Conservation (phyloP, 306 rosid genomes). For the Prunus salicina region DNA sequence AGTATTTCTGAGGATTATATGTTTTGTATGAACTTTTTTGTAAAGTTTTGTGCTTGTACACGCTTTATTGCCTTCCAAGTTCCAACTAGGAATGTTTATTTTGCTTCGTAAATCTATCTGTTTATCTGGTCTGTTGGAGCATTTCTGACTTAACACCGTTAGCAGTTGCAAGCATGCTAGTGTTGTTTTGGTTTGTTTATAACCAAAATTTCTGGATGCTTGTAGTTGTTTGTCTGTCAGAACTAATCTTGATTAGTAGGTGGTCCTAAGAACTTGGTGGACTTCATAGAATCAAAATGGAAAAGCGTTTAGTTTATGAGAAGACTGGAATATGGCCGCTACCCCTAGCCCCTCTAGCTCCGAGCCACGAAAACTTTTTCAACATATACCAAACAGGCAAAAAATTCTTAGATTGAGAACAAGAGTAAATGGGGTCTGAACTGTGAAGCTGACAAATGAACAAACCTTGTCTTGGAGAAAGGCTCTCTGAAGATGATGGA, state of each 20-base stretch:
- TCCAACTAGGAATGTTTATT: neutral
- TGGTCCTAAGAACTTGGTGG: neutral
- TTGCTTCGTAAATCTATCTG: neutral
- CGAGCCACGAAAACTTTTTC: neutral
- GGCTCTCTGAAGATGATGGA: neutral
- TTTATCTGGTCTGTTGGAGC: neutral
- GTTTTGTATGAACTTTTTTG: neutral
- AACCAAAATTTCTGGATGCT: neutral
- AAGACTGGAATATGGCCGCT: neutral
- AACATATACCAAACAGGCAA: neutral
- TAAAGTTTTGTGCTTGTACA: neutral
- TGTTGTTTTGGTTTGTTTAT: neutral
- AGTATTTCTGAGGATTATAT: neutral
- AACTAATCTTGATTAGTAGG: neutral
- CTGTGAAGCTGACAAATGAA: neutral
- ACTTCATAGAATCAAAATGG: neutral
- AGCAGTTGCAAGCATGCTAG: neutral
- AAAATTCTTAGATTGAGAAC: neutral
- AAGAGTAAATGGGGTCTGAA: neutral
- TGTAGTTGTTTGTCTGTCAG: neutral
- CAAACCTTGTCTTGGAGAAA: conserved; percentile 3
- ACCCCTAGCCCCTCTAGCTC: neutral
- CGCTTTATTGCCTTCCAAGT: neutral
- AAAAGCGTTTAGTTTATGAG: neutral
- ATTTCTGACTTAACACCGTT: neutral